These are phyloP conservation scores for Gastrolobium villosum DNA, from an alignment of 306 rosid species.

Conservation along the genomic window DNA sequence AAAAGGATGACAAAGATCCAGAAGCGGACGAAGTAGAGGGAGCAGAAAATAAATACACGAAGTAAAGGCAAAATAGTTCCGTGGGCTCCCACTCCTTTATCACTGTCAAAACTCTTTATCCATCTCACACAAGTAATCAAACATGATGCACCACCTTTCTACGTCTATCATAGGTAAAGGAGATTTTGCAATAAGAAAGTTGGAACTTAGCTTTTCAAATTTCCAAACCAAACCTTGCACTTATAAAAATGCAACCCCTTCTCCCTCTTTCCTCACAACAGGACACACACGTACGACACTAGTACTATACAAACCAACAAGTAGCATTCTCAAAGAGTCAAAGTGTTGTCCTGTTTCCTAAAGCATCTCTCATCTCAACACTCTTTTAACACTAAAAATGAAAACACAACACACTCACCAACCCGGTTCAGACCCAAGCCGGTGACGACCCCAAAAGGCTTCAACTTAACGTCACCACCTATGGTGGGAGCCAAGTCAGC, in stretches of 20 bases:
- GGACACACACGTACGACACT: neutral
- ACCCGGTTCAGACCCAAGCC: slow-evolving; percentile 76
- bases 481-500: slow-evolving; percentile 61
- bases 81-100: neutral
- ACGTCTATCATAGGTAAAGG: slow-evolving; percentile 45
- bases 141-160: slow-evolving; percentile 47
- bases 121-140: slow-evolving; percentile 29
- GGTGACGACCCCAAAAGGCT: slow-evolving; percentile 60
- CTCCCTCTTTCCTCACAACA: slow-evolving; percentile 12
- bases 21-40: too few species aligned
- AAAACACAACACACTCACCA: slow-evolving; percentile 64
- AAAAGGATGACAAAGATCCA: too few species aligned
- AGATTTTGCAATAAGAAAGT: slow-evolving; percentile 23
- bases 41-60: too few species aligned
- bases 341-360: neutral
- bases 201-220: slow-evolving; percentile 10
- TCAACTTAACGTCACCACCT: slow-evolving; percentile 68
- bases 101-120: neutral
- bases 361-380: neutral
- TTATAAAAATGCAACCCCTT: slow-evolving; percentile 43
- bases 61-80: slow-evolving; percentile 25
- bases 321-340: neutral
- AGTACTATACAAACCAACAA: neutral
- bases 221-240: slow-evolving; percentile 39
- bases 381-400: slow-evolving; percentile 40